Evolutionary conservation across 768 basidiomycete genomes (phyloP).

Genomic region (Boletus coccyginus): DNA sequence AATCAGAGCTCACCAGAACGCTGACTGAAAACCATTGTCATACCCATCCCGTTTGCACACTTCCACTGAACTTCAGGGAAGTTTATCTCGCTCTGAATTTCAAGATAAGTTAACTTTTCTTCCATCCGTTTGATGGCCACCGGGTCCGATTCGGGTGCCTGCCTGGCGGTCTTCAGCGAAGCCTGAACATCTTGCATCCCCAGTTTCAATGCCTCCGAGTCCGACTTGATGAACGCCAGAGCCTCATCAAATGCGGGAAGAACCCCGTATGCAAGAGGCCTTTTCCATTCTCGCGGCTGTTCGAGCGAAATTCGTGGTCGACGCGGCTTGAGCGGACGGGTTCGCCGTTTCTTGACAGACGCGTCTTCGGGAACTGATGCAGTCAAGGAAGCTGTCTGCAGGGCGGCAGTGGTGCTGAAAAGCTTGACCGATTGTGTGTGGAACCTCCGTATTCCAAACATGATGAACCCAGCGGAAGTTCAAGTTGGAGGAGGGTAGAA

Average conservation of each 20-base stretch:
- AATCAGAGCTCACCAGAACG: neutral
- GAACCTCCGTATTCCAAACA: slow-evolving; percentile 17
- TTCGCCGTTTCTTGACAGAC: slow-evolving; percentile 1
- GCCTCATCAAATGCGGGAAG: slow-evolving; percentile 86
- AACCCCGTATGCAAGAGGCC: slow-evolving; percentile 58
- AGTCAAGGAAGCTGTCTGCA: slow-evolving; percentile 8
- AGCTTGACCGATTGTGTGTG: slow-evolving; percentile 5
- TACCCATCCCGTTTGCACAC: slow-evolving; percentile 76
- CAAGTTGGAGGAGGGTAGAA: too few species aligned
- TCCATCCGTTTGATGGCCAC: slow-evolving; percentile 42
- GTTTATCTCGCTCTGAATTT: slow-evolving; percentile 81
- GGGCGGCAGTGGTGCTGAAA: slow-evolving; percentile 2
- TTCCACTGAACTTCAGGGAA: slow-evolving; percentile 80
- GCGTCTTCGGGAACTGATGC: slow-evolving; percentile 1
- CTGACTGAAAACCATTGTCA: slow-evolving; percentile 26
- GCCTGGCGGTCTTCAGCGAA: slow-evolving; percentile 15
- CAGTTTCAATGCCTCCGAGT: slow-evolving; percentile 49
- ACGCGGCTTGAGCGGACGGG: slow-evolving; percentile 27
- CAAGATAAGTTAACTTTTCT: slow-evolving; percentile 55
- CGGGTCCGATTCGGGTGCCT: slow-evolving; percentile 31
- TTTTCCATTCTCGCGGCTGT: slow-evolving; percentile 59
- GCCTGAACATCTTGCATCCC: slow-evolving; percentile 23
- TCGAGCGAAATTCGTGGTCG: slow-evolving; percentile 53
- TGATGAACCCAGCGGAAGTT: slow-evolving; percentile 1
- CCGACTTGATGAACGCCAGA: slow-evolving; percentile 61